Evolutionary conservation across 129 eudicot genomes (phyloP).

Genomic region (Pulicaria dysenterica): DNA sequence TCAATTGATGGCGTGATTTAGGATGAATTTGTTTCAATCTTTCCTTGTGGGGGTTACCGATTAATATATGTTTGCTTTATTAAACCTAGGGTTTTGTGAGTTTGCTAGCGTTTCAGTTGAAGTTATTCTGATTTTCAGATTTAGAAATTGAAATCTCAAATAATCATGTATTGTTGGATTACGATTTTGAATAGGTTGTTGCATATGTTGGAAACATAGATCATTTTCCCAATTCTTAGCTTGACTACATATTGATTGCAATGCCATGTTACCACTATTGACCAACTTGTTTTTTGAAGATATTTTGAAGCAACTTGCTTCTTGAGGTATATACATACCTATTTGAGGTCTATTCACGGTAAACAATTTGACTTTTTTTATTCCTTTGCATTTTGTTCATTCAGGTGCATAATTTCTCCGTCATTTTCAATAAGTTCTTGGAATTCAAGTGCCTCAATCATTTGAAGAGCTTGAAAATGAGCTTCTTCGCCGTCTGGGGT

Average conservation of each 20-base stretch:
- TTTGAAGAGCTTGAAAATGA: no score
- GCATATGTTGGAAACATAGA: conserved; percentile 10
- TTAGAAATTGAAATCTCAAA: conserved; percentile 9
- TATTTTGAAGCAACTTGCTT: conserved; percentile 8
- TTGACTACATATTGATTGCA: background rate
- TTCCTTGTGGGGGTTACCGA: background rate
- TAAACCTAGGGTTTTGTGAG: conserved; percentile 2
- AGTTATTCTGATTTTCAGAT: conserved; percentile 6
- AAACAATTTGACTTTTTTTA: no score
- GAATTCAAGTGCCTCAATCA: no score
- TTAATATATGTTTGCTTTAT: conserved; percentile 14
- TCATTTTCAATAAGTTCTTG: no score
- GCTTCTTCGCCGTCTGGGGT: no score
- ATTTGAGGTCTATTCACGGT: no score
- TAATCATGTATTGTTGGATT: background rate
- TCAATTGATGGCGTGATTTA: conserved; percentile 19
- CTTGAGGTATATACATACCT: no score
- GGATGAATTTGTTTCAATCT: conserved; percentile 13
- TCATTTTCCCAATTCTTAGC: conserved; percentile 2
- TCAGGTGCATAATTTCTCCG: no score
- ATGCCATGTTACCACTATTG: background rate
- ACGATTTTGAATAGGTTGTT: background rate
- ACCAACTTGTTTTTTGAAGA: conserved; percentile 17
- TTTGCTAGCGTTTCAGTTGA: background rate
- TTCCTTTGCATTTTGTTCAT: no score